These are phyloP conservation scores for Protomyces inundatus DNA, from an alignment of 1,139 yeast species.

Conservation along the genomic window DNA sequence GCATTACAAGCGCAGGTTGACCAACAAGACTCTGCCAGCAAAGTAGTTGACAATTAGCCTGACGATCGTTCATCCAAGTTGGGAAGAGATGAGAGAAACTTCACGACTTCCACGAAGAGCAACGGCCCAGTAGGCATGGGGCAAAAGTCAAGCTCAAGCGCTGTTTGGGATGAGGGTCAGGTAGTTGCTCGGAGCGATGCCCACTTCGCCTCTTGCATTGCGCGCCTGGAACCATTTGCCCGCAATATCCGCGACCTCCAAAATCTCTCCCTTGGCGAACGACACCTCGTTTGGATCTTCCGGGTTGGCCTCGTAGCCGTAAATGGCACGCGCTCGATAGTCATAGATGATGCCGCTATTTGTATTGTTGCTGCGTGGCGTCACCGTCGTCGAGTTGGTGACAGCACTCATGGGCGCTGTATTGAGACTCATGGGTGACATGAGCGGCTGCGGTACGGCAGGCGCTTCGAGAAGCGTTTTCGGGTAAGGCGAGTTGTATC, in stretches of 20 bases:
- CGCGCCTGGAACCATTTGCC: conserved; percentile 99
- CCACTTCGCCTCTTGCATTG: conserved; percentile 82
- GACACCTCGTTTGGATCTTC: conserved; percentile 91
- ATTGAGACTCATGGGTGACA: conserved; percentile 37
- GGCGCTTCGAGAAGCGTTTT: conserved; percentile 8
- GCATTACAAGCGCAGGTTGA: too few species aligned
- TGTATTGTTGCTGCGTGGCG: not conserved
- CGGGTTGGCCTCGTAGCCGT: conserved; percentile 85
- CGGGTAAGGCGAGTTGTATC: conserved; percentile 25
- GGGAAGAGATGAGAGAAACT: too few species aligned
- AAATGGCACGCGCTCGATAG: conserved; percentile 79
- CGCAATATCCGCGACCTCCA: conserved; percentile 86
- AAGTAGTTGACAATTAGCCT: too few species aligned
- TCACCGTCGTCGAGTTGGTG: not conserved
- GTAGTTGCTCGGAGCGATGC: conserved; percentile 94
- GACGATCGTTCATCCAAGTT: too few species aligned
- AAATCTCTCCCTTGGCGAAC: conserved; percentile 79
- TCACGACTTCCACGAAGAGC: too few species aligned
- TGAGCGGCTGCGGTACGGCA: not conserved
- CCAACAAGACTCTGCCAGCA: too few species aligned
- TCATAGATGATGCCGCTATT: conserved; percentile 53
- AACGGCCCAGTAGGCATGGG: too few species aligned
- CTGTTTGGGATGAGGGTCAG: conserved; percentile 40
- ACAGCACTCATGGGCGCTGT: conserved; percentile 28
- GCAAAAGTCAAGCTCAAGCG: not conserved